Base-by-base conservation (phyloP, 164 flowering plant genomes). In the Warburgia ugandensis region DNA sequence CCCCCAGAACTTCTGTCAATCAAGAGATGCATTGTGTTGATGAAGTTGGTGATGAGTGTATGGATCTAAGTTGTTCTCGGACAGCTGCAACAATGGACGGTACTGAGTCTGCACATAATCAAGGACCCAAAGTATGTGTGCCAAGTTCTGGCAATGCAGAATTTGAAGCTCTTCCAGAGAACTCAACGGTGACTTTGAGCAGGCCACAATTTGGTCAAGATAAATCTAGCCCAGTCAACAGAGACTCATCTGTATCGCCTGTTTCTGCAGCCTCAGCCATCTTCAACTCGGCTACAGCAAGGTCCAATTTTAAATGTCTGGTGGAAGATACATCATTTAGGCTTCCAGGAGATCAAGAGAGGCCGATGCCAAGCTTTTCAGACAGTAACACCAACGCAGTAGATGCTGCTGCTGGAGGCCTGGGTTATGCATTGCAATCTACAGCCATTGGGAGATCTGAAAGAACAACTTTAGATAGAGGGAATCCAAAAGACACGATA, bases 51-150 rank as follows among this genome's bases (percentile, higher is more conserved):
- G 66, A 66, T 60, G 64, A 10, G 28, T 70, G 47, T 46, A 20
- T 60, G 45, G 63, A n/a, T 26, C 29, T 54, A 41, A 45, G 60
- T 29, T 47, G 19, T 45, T 21, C 38, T 32, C 35, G 55, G 49
- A 29, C 42, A 23, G 43, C 48, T 59, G 23, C 55, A 42, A 65
- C 63, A 35, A 45, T 43, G 44, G 70, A 46, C 21, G 67, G 29
- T 28, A 36, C 40, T 45, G 84, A 75, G 42, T 70, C 79, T 2
- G 71, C 73, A 42, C 77, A 79, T 53, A 83, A 79, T 64, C 91
- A 84, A 30, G 91, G 83, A 23, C 82, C 94, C 9, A 89, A 85
- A 20, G 80, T 83, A 54, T 78, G 75, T 59, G 58, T 81, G 54
- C 89, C 83, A 4, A 80, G 86, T 62, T 80, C 81, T 25, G 61